Evolutionary conservation across 2,329 filamentous ascomycete species (phyloP).

Genomic region (Calcarisporium arbuscula): DNA sequence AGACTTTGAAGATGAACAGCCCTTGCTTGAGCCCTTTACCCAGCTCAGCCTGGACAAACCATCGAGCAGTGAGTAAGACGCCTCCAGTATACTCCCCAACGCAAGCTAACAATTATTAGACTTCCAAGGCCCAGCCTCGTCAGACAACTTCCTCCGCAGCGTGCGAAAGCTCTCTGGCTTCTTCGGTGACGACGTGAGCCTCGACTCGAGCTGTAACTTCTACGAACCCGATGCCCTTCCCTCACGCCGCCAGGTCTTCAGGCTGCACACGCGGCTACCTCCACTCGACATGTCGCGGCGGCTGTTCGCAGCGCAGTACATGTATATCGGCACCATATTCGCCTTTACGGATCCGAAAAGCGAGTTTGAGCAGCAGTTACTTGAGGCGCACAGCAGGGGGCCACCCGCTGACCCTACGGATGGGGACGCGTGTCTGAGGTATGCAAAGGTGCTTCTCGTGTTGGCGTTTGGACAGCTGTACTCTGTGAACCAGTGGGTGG

Average conservation of each 20-base stretch:
- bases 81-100: background rate
- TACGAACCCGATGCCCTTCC: slow-evolving; percentile 28
- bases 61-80: slow-evolving; percentile 17
- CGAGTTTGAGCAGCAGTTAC: slow-evolving; percentile 38
- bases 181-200: slow-evolving; percentile 21
- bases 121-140: slow-evolving; percentile 30
- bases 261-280: slow-evolving; percentile 31
- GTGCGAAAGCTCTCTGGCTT: slow-evolving; percentile 28
- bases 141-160: slow-evolving; percentile 31
- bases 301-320: slow-evolving; percentile 45
- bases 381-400: slow-evolving; percentile 34
- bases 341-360: slow-evolving; percentile 39
- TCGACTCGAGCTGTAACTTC: slow-evolving; percentile 24
- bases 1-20: slow-evolving; percentile 24
- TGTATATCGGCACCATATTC: slow-evolving; percentile 52
- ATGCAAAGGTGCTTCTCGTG: slow-evolving; percentile 46
- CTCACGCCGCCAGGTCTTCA: slow-evolving; percentile 20
- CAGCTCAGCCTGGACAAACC: slow-evolving; percentile 26
- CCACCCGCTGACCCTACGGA: slow-evolving; percentile 36
- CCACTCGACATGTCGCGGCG: slow-evolving; percentile 44
- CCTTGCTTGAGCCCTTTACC: slow-evolving; percentile 26
- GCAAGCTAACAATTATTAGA: slow-evolving; percentile 9
- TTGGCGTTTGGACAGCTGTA: slow-evolving; percentile 51
- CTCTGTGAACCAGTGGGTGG: slow-evolving; percentile 49
- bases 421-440: slow-evolving; percentile 39